Conservation (phyloP, 2,329 filamentous ascomycete species). For the Trichoderma sp. region DNA sequence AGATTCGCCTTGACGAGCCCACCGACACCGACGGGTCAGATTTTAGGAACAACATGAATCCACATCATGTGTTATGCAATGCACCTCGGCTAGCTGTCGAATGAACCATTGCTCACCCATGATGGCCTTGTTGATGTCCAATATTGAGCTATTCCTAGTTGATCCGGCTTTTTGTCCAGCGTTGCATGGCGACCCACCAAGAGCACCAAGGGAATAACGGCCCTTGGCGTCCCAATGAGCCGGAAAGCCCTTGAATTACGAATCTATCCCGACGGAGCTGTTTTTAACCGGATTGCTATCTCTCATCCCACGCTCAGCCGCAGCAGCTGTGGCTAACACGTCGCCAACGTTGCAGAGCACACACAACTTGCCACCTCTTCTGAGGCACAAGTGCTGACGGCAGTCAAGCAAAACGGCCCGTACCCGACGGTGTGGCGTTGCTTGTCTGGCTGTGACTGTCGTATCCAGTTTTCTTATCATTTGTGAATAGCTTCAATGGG, state of each 20-base stretch:
- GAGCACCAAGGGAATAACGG: not conserved
- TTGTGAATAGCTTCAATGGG: constrained; percentile 2
- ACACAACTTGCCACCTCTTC: not conserved
- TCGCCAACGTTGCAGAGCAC: not conserved
- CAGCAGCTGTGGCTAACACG: not conserved
- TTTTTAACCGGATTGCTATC: not conserved
- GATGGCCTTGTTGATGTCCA: not conserved
- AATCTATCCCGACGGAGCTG: not conserved
- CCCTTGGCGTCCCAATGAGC: not conserved
- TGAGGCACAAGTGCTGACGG: not conserved
- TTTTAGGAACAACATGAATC: constrained; percentile 1
- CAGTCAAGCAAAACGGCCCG: not conserved
- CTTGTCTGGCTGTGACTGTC: not conserved
- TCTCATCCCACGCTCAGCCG: not conserved
- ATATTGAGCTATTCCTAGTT: not conserved
- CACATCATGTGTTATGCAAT: constrained; percentile 2
- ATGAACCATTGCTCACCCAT: not conserved
- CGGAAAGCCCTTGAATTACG: not conserved
- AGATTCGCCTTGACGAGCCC: not conserved
- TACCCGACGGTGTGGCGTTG: constrained; percentile 11
- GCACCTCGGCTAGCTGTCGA: not conserved
- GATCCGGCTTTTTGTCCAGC: not conserved
- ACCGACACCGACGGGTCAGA: not conserved
- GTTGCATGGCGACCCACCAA: not conserved
- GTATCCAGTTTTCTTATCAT: not conserved